phyloP scores from a whole-genome alignment of 768 basidiomycete genomes.

The Leccinum barrowsii region DNA sequence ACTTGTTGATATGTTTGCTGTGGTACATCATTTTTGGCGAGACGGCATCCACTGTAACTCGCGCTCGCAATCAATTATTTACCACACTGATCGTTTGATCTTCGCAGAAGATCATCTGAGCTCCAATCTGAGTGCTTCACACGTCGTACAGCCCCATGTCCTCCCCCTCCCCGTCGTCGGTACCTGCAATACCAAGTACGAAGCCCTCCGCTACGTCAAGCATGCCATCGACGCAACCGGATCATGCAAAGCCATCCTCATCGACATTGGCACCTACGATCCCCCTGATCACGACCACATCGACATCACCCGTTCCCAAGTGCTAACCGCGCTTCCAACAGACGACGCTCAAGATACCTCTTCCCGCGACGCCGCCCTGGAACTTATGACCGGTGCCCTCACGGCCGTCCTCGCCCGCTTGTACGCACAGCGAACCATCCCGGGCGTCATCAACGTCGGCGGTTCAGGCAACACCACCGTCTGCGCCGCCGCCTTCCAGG shows the following conservation, averaged over 20 bases:
- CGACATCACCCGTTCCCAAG: constrained; percentile 20
- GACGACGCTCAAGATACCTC: not conserved
- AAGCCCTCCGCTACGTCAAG: constrained; percentile 23
- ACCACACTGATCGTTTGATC: no score
- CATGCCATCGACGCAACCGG: constrained; percentile 8
- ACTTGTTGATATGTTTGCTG: no score
- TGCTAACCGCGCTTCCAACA: constrained; percentile 9
- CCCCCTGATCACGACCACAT: constrained; percentile 15
- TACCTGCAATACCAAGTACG: constrained; percentile 28
- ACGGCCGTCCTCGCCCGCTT: constrained; percentile 16
- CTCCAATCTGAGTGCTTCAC: no score
- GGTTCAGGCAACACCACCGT: constrained; percentile 27
- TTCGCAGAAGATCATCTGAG: no score
- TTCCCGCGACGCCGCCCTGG: constrained; percentile 11
- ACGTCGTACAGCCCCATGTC: no score
- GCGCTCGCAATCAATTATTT: not conserved
- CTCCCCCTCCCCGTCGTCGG: constrained; percentile 20
- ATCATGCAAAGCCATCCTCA: constrained; percentile 26
- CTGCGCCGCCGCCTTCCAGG: constrained; percentile 21
- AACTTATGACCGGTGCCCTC: constrained; percentile 18
- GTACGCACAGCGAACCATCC: constrained; percentile 8
- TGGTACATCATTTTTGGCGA: no score
- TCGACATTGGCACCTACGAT: constrained; percentile 21
- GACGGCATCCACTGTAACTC: not conserved
- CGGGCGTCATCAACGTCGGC: constrained; percentile 21